Base-by-base conservation (phyloP, 1,284 basidiomycete genomes). In the Fomitopsis schrenkii region DNA sequence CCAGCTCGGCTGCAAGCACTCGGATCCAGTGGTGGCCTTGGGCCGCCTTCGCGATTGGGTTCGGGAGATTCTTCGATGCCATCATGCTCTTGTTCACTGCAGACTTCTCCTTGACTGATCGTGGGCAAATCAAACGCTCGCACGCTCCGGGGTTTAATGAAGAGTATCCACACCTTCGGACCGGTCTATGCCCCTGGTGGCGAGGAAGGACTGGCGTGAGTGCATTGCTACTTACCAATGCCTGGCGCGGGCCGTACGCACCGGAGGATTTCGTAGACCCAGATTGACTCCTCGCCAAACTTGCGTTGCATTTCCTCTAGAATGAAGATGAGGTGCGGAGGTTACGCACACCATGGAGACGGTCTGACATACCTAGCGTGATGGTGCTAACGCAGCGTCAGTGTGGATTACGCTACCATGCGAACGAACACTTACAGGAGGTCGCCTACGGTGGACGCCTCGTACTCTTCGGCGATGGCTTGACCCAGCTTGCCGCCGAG, bases 401-500 rank as follows among this genome's bases (percentile, higher is more conserved):
- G 35, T 54, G 52, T 10, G 2, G 35, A 22, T 54, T 15, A 9
- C 62, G 64, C 30, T 22, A 12, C 8, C 40, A 35, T n/a, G 17
- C 56, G 46, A 48, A 26, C 64, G 3, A 10, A 35, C 3, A 74
- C 83, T 62, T 62, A 94, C 94, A 95, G 75, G 59, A 97, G 79
- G 71, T 98, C 96, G 0, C 88, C 90, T 1, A 98, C 95, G 1
- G 91, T 95, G 12, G 90, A 90, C 7, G 87, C 94, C 66, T 91
- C 90, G 71, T 93, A 98, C 71, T 95, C 91, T 61, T 88, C 85
- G 0, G 93, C 93, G 36, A 99, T 81, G 0, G 94, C 90, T 55
- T 87, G 84, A 1, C 97, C 97, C 0, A 99, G 84, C 75, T 99
- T 99, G 5, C 97, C 97, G 0, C 97, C 97, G 0, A 99, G 79